A percentile compares a stretch with the other conserved stretches of the same genome.
These are phyloP conservation scores for Podila horticola DNA, from an alignment of 192 early-diverging fungal genomes.

Conservation along the genomic window DNA sequence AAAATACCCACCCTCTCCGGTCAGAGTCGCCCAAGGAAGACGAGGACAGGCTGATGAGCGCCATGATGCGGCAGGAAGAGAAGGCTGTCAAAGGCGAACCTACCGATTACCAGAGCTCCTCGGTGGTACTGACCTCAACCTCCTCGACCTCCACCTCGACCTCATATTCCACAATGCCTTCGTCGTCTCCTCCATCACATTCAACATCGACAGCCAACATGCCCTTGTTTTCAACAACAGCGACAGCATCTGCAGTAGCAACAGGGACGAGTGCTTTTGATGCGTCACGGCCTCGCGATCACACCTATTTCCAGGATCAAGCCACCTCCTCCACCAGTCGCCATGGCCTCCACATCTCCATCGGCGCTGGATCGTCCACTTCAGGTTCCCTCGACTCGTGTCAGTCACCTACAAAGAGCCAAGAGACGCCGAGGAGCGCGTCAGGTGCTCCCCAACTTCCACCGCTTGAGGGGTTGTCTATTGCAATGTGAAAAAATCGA, in stretches of 20 bases:
- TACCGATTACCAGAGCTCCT: not conserved
- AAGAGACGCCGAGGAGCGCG: not conserved
- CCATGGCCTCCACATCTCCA: constrained; percentile 1
- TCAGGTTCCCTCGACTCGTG: not conserved
- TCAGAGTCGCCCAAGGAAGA: constrained; percentile 6
- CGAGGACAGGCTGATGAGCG: constrained; percentile 24
- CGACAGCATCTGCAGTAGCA: not conserved
- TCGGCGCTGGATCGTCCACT: not conserved
- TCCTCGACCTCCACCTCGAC: not conserved
- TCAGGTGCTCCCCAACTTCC: constrained; percentile 16
- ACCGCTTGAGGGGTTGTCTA: constrained; percentile 1
- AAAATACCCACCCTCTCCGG: not conserved
- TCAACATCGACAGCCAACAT: constrained; percentile 10
- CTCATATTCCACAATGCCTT: not conserved
- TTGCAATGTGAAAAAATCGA: not conserved
- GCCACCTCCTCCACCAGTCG: not conserved
- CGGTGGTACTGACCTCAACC: not conserved
- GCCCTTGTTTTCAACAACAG: not conserved
- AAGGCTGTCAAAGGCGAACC: constrained; percentile 7
- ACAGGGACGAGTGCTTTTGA: not conserved
- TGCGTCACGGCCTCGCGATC: not conserved
- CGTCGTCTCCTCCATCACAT: constrained; percentile 7
- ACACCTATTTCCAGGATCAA: not conserved
- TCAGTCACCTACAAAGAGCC: not conserved
- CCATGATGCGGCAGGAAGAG: constrained; percentile 34